phyloP scores from a whole-genome alignment of 352 stramenopile genomes.

The Pythium pyrilobum region DNA sequence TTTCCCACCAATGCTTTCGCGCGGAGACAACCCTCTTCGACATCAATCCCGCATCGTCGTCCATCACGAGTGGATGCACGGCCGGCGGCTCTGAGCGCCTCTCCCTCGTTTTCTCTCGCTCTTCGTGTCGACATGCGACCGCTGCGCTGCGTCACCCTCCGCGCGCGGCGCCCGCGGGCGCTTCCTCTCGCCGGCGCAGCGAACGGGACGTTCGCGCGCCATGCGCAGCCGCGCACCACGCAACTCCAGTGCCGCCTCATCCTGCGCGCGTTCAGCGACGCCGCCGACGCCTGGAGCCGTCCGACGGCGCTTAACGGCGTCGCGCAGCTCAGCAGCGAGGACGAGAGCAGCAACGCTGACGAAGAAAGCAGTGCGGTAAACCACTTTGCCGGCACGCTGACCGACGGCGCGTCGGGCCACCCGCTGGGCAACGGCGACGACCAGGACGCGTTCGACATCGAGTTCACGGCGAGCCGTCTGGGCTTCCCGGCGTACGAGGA shows the following conservation, averaged over 20 bases:
- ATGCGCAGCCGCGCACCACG: neutral
- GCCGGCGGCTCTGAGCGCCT: too few relatives aligned
- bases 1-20: constrained; percentile 21
- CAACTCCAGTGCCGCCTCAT: constrained; percentile 22
- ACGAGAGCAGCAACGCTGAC: neutral
- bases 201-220: neutral
- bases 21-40: too few relatives aligned
- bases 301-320: constrained; percentile 1
- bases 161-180: neutral
- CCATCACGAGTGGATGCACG: too few relatives aligned
- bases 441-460: constrained; percentile 36
- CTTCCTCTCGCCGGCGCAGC: neutral
- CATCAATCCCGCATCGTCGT: too few relatives aligned
- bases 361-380: too few relatives aligned
- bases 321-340: neutral
- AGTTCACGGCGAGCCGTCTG: constrained; percentile 70
- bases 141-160: neutral
- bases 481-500: constrained; percentile 61
- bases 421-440: constrained; percentile 17
- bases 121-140: neutral
- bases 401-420: constrained; percentile 21
- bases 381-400: constrained; percentile 18
- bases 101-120: neutral
- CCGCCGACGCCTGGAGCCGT: neutral
- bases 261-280: constrained; percentile 38